phyloP scores from a whole-genome alignment of 202 grass and related monocot species.

The Sporobolus alterniflorus region DNA sequence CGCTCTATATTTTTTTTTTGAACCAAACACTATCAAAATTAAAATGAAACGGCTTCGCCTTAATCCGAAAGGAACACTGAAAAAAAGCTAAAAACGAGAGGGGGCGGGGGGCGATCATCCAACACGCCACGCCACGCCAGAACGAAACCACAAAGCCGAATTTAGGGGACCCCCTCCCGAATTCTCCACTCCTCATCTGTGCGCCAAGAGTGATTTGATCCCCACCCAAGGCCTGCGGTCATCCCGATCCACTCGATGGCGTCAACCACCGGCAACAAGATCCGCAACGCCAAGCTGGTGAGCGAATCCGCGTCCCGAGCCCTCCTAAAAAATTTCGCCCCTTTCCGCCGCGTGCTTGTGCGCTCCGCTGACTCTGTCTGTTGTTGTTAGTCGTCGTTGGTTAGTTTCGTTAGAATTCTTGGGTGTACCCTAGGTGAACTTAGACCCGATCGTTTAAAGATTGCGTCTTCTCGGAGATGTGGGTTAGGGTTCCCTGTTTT shows the following conservation, averaged over 20 bases:
- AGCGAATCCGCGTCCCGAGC: not conserved
- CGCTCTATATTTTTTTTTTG: no score
- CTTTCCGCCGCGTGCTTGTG: not conserved
- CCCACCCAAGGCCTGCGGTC: not conserved
- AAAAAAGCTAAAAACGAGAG: not conserved
- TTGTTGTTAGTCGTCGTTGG: not conserved
- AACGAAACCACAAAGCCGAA: not conserved
- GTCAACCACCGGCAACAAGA: slow-evolving; percentile 56
- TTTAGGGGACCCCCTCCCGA: not conserved
- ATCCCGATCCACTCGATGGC: slow-evolving; percentile 41
- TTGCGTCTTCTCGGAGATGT: not conserved
- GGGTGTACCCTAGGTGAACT: not conserved
- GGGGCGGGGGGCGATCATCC: not conserved
- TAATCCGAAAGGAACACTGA: not conserved
- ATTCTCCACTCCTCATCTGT: not conserved
- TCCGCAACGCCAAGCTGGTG: slow-evolving; percentile 91
- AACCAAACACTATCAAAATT: no score
- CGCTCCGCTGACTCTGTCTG: not conserved
- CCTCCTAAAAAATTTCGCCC: not conserved
- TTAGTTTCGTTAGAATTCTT: not conserved
- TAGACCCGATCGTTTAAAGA: not conserved
- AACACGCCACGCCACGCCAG: slow-evolving; percentile 31
- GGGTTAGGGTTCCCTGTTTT: not conserved
- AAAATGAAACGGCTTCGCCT: no score
- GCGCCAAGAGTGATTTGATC: slow-evolving; percentile 5